These are phyloP conservation scores for Teratosphaeria destructans DNA, from an alignment of 2,329 filamentous ascomycete genomes.

Conservation along the genomic window DNA sequence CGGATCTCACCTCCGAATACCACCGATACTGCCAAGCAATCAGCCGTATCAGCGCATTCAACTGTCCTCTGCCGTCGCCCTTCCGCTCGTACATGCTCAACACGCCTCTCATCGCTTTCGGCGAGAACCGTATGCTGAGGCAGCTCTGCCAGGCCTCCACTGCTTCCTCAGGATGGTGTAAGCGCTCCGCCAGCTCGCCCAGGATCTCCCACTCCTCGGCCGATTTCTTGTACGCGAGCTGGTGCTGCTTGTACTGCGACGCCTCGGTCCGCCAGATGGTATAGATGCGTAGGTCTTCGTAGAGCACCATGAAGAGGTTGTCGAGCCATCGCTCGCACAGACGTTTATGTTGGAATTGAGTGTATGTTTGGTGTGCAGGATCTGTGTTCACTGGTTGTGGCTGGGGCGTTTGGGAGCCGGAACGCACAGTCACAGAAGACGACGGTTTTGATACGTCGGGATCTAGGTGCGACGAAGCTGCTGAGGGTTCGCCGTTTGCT, in stretches of 20 bases:
- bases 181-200: constrained; percentile 78
- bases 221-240: constrained; percentile 91
- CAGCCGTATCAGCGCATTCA: constrained; percentile 77
- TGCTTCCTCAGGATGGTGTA: constrained; percentile 86
- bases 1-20: constrained; percentile 72
- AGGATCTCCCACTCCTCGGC: constrained; percentile 98
- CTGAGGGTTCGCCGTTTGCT: constrained; percentile 18
- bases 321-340: constrained; percentile 97
- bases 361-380: constrained; percentile 62
- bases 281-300: constrained; percentile 95
- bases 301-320: constrained; percentile 97
- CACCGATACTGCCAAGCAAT: constrained; percentile 98
- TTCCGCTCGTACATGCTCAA: constrained; percentile 67
- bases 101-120: constrained; percentile 81
- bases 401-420: constrained; percentile 21
- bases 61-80: constrained; percentile 68
- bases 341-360: constrained; percentile 91
- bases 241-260: constrained; percentile 86
- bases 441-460: constrained; percentile 26
- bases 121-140: constrained; percentile 77
- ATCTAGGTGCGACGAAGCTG: constrained; percentile 20
- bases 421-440: constrained; percentile 23
- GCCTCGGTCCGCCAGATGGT: constrained; percentile 99
- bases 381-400: constrained; percentile 32
- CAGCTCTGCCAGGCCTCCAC: constrained; percentile 89